Base-by-base conservation (phyloP, 202 grass and related monocot species). In the Bolboschoenoplectus hybrid region DNA sequence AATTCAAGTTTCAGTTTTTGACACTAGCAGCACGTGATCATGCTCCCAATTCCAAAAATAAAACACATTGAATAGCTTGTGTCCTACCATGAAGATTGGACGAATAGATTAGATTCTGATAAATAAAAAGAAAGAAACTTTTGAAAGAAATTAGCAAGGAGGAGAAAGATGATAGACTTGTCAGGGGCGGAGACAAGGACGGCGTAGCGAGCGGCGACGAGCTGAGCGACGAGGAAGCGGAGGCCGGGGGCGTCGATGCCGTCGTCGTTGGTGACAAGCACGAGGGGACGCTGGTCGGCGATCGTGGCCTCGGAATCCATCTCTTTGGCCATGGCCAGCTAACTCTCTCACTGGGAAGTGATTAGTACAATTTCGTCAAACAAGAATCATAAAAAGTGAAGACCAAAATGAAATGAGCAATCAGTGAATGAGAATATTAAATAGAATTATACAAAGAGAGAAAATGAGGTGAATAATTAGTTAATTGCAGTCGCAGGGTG, bases 181-280 rank as follows among this genome's bases (percentile, higher is more conserved):
- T 96, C 93, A 39, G 97, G 97, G 40, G 97, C 97, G 89, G 89
- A 94, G 88, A 99, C 93, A 85, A 99, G 91, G 55, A 99, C 92
- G 52, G 88, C 85, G 83, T 74, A 99, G 71, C 86, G 86, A 63
- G 91, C 56, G 86, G 93, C 92, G 75, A 94, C 92, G 86, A 99
- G 97, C 86, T 88, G 90, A 17, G 93, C 93, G 20, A 94, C 97
- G 88, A 99, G 97, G 92, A 94, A 92, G 32, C 90, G 90, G 68
- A 98, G 90, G 20, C 93, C 96, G 47, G 91, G 86, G 67, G 91
- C 91, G 80, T 98, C 97, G 90, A 98, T 94, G 11, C 93, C 92
- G 88, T 96, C 97, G 89, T 98, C 97, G 89, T 98, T 96, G 19
- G 92, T 98, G 85, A 98, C 88, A 89, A 98, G 5, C 64, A 98